Evolutionary conservation across 2,329 filamentous ascomycete genomes (phyloP).

Genomic region (Fusarium beomiforme): DNA sequence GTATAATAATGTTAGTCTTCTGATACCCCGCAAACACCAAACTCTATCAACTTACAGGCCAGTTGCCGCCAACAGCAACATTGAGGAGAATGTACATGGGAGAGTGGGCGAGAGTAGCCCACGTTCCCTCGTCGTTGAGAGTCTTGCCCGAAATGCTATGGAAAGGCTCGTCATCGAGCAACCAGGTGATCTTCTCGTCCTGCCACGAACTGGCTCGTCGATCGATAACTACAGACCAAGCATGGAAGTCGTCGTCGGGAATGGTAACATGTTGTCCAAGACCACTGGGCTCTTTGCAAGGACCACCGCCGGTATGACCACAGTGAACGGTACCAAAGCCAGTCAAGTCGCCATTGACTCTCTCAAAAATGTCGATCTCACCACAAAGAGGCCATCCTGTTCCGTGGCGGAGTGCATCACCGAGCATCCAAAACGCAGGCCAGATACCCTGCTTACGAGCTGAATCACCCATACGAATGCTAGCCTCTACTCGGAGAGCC

Average conservation of each 20-base stretch:
- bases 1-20: not conserved
- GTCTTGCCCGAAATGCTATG: constrained; percentile 54
- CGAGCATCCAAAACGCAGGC: constrained; percentile 65
- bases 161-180: constrained; percentile 56
- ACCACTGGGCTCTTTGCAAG: constrained; percentile 60
- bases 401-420: constrained; percentile 57
- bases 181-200: constrained; percentile 60
- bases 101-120: constrained; percentile 55
- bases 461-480: constrained; percentile 55
- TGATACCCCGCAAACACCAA: not conserved
- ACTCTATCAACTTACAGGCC: constrained; percentile 47
- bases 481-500: constrained; percentile 55
- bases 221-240: constrained; percentile 60
- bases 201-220: constrained; percentile 56
- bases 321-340: constrained; percentile 62
- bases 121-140: constrained; percentile 54
- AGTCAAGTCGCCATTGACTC: constrained; percentile 56
- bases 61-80: constrained; percentile 58
- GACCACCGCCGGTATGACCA: constrained; percentile 53
- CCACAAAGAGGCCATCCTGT: constrained; percentile 60
- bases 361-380: constrained; percentile 63
- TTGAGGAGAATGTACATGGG: constrained; percentile 60
- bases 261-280: constrained; percentile 50
- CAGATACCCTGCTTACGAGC: constrained; percentile 60
- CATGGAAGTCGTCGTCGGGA: constrained; percentile 59